Evolutionary conservation across 2,329 filamentous ascomycete genomes (phyloP).

Genomic region (Aspergillus sp.): DNA sequence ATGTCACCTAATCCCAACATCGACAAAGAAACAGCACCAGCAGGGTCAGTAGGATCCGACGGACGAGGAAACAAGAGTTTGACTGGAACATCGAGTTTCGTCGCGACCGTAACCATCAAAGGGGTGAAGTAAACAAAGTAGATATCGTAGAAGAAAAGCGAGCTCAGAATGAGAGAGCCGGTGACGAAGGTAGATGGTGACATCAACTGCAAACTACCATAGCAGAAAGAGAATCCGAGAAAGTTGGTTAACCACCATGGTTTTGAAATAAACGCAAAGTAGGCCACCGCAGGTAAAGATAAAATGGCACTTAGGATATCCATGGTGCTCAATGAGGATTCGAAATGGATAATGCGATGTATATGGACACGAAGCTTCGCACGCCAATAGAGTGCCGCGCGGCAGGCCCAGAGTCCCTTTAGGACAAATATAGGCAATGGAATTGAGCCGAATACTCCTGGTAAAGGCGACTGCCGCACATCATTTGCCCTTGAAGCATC

Average conservation of each 20-base stretch:
- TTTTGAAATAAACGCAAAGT: conserved; percentile 62
- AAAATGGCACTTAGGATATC: conserved; percentile 57
- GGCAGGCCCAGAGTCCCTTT: conserved; percentile 49
- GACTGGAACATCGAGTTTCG: conserved; percentile 84
- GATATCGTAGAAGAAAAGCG: conserved; percentile 92
- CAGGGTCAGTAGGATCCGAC: conserved; percentile 45
- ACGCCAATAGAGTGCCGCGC: conserved; percentile 51
- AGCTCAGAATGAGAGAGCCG: conserved; percentile 72
- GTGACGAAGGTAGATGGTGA: conserved; percentile 86
- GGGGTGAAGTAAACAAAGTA: conserved; percentile 61
- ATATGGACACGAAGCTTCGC: conserved; percentile 54
- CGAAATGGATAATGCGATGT: conserved; percentile 50
- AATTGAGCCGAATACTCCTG: conserved; percentile 49
- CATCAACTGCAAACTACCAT: conserved; percentile 76
- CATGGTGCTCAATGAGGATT: conserved; percentile 44
- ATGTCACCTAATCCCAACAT: conserved; percentile 96
- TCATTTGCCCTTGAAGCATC: conserved; percentile 15
- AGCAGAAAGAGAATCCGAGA: conserved; percentile 83
- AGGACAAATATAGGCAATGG: conserved; percentile 41
- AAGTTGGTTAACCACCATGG: conserved; percentile 79
- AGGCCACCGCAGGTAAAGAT: conserved; percentile 57
- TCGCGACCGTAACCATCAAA: conserved; percentile 67
- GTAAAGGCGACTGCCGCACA: conserved; percentile 49
- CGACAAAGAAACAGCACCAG: conserved; percentile 49
- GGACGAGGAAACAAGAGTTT: conserved; percentile 83